Conservation (phyloP, 768 basidiomycete species). For the Tephrocybe sp. region DNA sequence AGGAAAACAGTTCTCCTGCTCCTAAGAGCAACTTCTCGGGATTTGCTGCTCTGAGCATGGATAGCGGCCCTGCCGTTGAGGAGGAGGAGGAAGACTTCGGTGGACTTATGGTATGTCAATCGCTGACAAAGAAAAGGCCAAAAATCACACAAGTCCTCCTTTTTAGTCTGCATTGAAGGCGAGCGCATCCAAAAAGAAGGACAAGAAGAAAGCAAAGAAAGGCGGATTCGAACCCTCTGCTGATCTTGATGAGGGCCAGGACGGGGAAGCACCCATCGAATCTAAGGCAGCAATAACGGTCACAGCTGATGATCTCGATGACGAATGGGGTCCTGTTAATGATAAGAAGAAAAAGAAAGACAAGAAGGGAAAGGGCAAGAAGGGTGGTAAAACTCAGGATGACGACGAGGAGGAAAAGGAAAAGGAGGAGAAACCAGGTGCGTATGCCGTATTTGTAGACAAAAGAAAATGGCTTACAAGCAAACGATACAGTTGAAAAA, state of each 20-base stretch:
- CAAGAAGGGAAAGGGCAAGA: constrained; percentile 58
- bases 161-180: constrained; percentile 64
- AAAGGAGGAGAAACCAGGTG: constrained; percentile 27
- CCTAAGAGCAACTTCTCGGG: constrained; percentile 43
- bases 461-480: constrained; percentile 2
- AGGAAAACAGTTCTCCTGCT: constrained; percentile 22
- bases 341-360: constrained; percentile 64
- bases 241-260: constrained; percentile 27
- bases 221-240: constrained; percentile 39
- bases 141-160: not conserved
- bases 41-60: constrained; percentile 47
- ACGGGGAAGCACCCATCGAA: constrained; percentile 25
- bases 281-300: constrained; percentile 46
- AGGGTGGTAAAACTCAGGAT: constrained; percentile 33
- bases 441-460: not conserved
- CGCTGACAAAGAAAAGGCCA: constrained; percentile 1
- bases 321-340: constrained; percentile 67
- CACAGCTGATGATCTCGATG: constrained; percentile 70
- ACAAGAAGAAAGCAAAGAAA: constrained; percentile 55
- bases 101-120: constrained; percentile 64
- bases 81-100: constrained; percentile 70
- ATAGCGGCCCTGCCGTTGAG: constrained; percentile 38
- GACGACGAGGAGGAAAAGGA: constrained; percentile 39
- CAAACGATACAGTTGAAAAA: constrained; percentile 18
- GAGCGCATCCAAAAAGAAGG: constrained; percentile 47